Base-by-base conservation (phyloP, 2,329 filamentous ascomycete genomes). In the Pyrenophora tritici-repentis region DNA sequence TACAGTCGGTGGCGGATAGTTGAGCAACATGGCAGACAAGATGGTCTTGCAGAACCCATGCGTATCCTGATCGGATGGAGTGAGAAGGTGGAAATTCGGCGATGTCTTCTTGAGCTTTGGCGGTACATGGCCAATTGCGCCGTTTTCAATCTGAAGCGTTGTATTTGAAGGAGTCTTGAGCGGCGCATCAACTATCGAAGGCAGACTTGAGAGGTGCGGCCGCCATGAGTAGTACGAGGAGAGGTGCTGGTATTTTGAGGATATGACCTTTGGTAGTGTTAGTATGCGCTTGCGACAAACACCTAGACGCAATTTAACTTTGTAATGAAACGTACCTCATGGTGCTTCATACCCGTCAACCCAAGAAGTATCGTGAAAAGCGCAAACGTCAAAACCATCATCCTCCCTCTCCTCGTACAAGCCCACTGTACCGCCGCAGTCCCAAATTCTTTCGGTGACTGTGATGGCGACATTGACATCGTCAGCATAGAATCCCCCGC, bases 1-100 rank as follows among this genome's bases (percentile, higher is more conserved):
- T 24, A 84, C 63, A 1, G 80, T 83, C 6, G 83, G 81, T 12
- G 82, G 79, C 8, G 84, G 83, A 46, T 84, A 86, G 52, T 81
- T 78, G 33, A 85, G 72, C n/a, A 85, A 75, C 68, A 83, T 82
- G 1, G 81, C 78, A 1, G 82, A 83, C 10, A 84, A 71, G 10
- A 84, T 63, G 1, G 81, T 80, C 58, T 81, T 82, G 73, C 83
- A 86, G 34, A 85, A 75, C n/a, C 78, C 75, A 14, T 75, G 59
- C 31, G 77, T 79, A 35, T 75, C 75, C n/a, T 73, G 71, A 32
- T 75, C 73, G 5, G 79, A 76, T 5, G 80, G 78, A 40, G 86
- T 74, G 22, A 86, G 66, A 32, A 86, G 76, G 64, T 86, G 83
- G 55, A 86, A 82, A 39, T 70, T 71, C 0, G 70, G 68, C 32